Conservation (phyloP, 1,284 basidiomycete species). For the Tilletia horrida region DNA sequence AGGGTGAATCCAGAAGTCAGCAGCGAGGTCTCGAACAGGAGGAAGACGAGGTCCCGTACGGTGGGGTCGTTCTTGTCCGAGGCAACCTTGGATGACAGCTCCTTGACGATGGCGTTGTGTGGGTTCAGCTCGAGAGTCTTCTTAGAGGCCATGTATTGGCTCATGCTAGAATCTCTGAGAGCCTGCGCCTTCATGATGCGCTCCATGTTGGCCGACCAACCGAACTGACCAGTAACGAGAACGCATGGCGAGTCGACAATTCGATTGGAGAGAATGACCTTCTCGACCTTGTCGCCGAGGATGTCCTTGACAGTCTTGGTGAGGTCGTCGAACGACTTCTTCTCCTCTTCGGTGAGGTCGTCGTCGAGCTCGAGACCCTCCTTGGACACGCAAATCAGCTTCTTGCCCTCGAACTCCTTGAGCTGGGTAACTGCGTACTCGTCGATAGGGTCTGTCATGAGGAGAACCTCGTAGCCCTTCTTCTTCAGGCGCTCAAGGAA, state of each 20-base stretch:
- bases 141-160: constrained; percentile 88
- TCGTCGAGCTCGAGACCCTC: constrained; percentile 99
- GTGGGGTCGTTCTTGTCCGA: constrained; percentile 95
- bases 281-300: constrained; percentile 98
- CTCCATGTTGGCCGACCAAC: constrained; percentile 99
- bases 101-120: constrained; percentile 87
- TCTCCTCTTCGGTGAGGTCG: constrained; percentile 92
- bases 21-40: constrained; percentile 94
- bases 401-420: constrained; percentile 99
- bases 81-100: constrained; percentile 87
- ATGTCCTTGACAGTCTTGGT: constrained; percentile 96
- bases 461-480: constrained; percentile 98
- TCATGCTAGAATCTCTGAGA: constrained; percentile 97
- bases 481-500: constrained; percentile 99
- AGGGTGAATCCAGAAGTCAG: constrained; percentile 73
- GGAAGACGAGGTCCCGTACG: constrained; percentile 89
- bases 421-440: constrained; percentile 73
- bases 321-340: constrained; percentile 77
- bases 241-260: constrained; percentile 55
- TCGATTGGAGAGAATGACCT: constrained; percentile 96
- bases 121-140: constrained; percentile 99
- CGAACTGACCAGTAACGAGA: constrained; percentile 90
- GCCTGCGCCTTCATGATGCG: constrained; percentile 99
- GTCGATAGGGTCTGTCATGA: constrained; percentile 78
- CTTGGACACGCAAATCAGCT: constrained; percentile 96